Evolutionary conservation across 2,329 filamentous ascomycete genomes (phyloP).

Genomic region (Dendrostoma leiphaemia): DNA sequence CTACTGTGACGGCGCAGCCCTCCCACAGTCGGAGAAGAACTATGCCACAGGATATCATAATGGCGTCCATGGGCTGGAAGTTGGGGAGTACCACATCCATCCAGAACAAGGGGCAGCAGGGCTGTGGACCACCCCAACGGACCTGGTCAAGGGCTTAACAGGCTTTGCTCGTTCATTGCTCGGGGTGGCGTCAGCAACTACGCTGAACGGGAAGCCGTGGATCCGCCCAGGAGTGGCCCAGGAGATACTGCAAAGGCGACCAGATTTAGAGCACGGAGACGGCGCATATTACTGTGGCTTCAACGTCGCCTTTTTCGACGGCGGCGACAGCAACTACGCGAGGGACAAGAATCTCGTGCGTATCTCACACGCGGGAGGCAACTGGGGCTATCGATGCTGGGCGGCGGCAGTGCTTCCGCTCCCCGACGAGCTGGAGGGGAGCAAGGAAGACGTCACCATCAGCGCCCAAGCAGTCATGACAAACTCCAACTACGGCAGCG

Average conservation of each 20-base stretch:
- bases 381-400: constrained; percentile 14
- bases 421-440: neutral
- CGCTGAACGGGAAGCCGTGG: constrained; percentile 7
- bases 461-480: constrained; percentile 12
- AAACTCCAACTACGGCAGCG: constrained; percentile 10
- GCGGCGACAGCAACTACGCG: neutral
- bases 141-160: constrained; percentile 8
- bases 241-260: constrained; percentile 2
- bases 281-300: constrained; percentile 11
- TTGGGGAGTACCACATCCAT: constrained; percentile 8
- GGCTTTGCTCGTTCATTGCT: constrained; percentile 8
- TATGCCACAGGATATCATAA: constrained; percentile 14
- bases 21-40: constrained; percentile 4
- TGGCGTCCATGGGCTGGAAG: neutral
- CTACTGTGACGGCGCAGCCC: constrained; percentile 2
- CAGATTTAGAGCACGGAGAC: neutral
- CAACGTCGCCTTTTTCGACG: constrained; percentile 7
- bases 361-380: constrained; percentile 13
- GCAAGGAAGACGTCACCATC: neutral
- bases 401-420: constrained; percentile 4
- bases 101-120: constrained; percentile 15
- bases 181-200: neutral
- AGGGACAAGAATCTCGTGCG: constrained; percentile 5
- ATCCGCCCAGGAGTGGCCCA: constrained; percentile 6
- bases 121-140: constrained; percentile 13